Evolutionary conservation across 805 yeast species (phyloP).

Genomic region (Priceomyces fermenticarens): DNA sequence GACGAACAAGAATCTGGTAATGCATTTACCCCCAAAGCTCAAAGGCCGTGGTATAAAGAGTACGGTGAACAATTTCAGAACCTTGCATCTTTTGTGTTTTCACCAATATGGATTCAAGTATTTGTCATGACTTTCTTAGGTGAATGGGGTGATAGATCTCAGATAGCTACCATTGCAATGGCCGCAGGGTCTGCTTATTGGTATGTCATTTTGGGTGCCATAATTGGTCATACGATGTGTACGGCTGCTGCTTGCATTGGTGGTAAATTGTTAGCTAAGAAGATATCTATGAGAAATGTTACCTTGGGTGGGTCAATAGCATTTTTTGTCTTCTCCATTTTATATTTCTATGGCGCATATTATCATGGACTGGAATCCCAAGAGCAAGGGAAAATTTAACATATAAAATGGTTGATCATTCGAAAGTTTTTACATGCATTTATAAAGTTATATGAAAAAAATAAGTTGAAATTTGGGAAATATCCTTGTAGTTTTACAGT

Average conservation of each 20-base stretch:
- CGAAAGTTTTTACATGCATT: no score
- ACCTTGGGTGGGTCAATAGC: slow-evolving; percentile 89
- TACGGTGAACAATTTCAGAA: slow-evolving; percentile 44
- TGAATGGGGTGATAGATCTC: slow-evolving; percentile 99
- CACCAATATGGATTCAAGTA: slow-evolving; percentile 92
- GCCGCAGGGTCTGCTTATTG: slow-evolving; percentile 95
- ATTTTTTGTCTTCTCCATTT: slow-evolving; percentile 75
- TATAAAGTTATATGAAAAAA: not conserved
- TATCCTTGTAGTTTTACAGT: no score
- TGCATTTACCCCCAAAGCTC: slow-evolving; percentile 8
- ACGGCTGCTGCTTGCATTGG: slow-evolving; percentile 90
- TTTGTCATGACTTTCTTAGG: slow-evolving; percentile 95
- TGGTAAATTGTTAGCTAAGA: slow-evolving; percentile 85
- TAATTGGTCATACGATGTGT: slow-evolving; percentile 84
- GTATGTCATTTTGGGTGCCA: slow-evolving; percentile 85
- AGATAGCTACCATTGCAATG: slow-evolving; percentile 96
- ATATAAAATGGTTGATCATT: not conserved
- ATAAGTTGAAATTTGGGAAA: not conserved
- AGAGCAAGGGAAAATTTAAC: not conserved
- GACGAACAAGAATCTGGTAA: slow-evolving; percentile 61
- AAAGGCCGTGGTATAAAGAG: slow-evolving; percentile 25
- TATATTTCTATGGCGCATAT: slow-evolving; percentile 73
- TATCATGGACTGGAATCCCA: slow-evolving; percentile 8
- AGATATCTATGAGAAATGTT: slow-evolving; percentile 86
- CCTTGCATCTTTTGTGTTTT: slow-evolving; percentile 61